Percentiles rank a stretch among this genome's conserved stretches.
Evolutionary conservation across 1,284 basidiomycete genomes (phyloP).

Genomic region (Wallemia mellicola): DNA sequence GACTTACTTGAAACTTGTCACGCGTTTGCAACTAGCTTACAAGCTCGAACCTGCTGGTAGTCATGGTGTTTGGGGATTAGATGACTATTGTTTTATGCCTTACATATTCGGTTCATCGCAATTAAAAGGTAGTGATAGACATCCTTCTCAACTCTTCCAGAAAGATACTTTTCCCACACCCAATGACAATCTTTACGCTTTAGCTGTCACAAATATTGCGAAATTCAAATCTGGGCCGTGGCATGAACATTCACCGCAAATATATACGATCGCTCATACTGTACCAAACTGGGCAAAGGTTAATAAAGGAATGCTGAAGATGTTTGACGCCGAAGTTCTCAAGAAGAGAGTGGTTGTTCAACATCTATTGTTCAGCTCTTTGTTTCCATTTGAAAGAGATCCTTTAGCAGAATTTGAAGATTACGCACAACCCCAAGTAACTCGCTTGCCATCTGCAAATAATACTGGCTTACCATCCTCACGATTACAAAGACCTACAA

Average conservation of each 20-base stretch:
- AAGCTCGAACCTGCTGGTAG: slow-evolving; percentile 81
- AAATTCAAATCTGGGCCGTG: slow-evolving; percentile 61
- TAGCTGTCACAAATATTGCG: slow-evolving; percentile 47
- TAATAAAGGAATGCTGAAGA: slow-evolving; percentile 65
- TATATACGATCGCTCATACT: slow-evolving; percentile 53
- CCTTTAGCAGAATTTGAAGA: not conserved
- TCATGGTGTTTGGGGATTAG: slow-evolving; percentile 93
- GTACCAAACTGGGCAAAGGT: slow-evolving; percentile 73
- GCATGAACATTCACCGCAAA: slow-evolving; percentile 69
- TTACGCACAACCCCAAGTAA: too few relatives aligned
- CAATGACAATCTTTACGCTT: slow-evolving; percentile 41
- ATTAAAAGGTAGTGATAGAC: slow-evolving; percentile 21
- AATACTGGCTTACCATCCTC: too few relatives aligned
- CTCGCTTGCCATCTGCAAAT: too few relatives aligned
- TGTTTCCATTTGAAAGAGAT: slow-evolving; percentile 29
- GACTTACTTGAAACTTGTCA: slow-evolving; percentile 52
- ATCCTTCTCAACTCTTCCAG: slow-evolving; percentile 2
- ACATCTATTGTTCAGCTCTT: slow-evolving; percentile 59
- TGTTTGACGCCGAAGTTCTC: slow-evolving; percentile 91
- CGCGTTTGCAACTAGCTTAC: slow-evolving; percentile 65
- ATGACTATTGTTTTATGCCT: slow-evolving; percentile 71
- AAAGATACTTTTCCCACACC: slow-evolving; percentile 15
- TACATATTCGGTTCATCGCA: slow-evolving; percentile 83
- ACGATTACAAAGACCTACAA: not conserved
- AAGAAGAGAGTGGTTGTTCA: slow-evolving; percentile 90